Percentiles rank a stretch among this genome's conserved stretches.
phyloP scores from a whole-genome alignment of 768 basidiomycete species.

The Tylopilus cervinicoccineus region DNA sequence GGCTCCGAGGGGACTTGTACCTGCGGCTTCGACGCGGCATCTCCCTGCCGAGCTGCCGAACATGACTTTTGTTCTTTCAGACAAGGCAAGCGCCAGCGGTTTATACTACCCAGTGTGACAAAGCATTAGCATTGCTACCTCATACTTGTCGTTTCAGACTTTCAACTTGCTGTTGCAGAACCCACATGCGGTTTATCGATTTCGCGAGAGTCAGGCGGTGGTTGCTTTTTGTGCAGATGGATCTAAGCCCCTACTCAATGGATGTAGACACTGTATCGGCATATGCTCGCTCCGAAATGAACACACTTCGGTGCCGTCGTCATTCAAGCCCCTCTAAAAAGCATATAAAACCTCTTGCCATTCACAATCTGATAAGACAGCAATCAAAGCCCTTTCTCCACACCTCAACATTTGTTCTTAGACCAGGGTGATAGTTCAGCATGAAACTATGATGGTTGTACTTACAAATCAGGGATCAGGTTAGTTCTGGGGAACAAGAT shows the following conservation, averaged over 20 bases:
- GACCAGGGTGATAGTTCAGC: too few species aligned
- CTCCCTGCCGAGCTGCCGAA: slow-evolving; percentile 21
- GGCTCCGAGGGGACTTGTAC: slow-evolving; percentile 11
- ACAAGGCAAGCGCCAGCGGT: too few species aligned
- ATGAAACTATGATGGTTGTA: too few species aligned
- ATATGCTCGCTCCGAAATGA: slow-evolving; percentile 15
- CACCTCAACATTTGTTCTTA: too few species aligned
- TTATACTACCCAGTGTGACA: not conserved
- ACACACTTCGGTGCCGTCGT: slow-evolving; percentile 2
- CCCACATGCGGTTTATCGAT: not conserved
- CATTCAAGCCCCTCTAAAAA: too few species aligned
- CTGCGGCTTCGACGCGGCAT: slow-evolving; percentile 20
- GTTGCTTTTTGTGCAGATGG: not conserved
- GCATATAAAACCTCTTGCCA: too few species aligned
- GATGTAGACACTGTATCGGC: not conserved
- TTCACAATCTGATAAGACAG: too few species aligned
- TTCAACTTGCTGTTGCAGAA: not conserved
- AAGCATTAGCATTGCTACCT: too few species aligned
- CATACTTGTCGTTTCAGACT: not conserved
- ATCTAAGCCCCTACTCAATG: slow-evolving; percentile 1
- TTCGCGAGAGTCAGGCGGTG: not conserved
- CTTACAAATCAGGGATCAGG: too few species aligned
- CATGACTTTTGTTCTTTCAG: slow-evolving; percentile 9
- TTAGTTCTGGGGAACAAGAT: too few species aligned
- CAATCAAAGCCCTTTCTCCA: too few species aligned